Evolutionary conservation across 1,284 basidiomycete genomes (phyloP).

Genomic region (Trametes sp.): DNA sequence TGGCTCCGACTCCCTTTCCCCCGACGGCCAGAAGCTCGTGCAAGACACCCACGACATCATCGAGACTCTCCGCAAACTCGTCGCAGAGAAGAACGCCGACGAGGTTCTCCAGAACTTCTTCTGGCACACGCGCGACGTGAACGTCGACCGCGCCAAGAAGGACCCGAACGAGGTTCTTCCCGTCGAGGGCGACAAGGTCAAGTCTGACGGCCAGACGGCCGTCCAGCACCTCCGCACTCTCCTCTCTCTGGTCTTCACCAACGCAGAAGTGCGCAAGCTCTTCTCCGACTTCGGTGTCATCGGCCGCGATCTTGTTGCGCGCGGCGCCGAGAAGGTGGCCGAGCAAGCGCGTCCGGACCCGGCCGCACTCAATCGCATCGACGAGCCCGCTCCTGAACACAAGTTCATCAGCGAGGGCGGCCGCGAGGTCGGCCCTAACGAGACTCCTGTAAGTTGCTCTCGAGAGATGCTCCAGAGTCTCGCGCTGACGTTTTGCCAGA

Average conservation of each 20-base stretch:
- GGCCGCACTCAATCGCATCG: slow-evolving; percentile 69
- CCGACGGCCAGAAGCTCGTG: slow-evolving; percentile 80
- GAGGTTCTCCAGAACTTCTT: slow-evolving; percentile 90
- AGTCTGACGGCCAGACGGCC: slow-evolving; percentile 69
- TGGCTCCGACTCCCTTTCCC: slow-evolving; percentile 69
- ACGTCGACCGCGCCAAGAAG: slow-evolving; percentile 52
- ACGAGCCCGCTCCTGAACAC: slow-evolving; percentile 74
- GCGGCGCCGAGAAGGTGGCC: slow-evolving; percentile 80
- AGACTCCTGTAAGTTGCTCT: slow-evolving; percentile 47
- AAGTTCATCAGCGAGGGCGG: slow-evolving; percentile 62
- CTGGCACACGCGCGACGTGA: slow-evolving; percentile 74
- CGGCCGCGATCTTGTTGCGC: slow-evolving; percentile 87
- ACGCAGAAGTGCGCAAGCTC: slow-evolving; percentile 92
- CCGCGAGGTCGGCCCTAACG: slow-evolving; percentile 47
- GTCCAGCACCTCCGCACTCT: slow-evolving; percentile 86
- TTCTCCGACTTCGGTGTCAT: slow-evolving; percentile 83
- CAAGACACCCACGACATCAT: slow-evolving; percentile 79
- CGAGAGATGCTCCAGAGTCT: slow-evolving; percentile 42
- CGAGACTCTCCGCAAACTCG: slow-evolving; percentile 70
- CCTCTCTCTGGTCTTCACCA: slow-evolving; percentile 84
- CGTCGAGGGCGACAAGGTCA: slow-evolving; percentile 61
- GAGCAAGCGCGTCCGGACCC: slow-evolving; percentile 72
- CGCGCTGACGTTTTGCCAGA: slow-evolving; percentile 28
- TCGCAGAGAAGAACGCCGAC: slow-evolving; percentile 87
- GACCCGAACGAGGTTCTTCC: slow-evolving; percentile 54